Evolutionary conservation across 495 filamentous ascomycete genomes (phyloP).

Genomic region (Arthonia radiata): DNA sequence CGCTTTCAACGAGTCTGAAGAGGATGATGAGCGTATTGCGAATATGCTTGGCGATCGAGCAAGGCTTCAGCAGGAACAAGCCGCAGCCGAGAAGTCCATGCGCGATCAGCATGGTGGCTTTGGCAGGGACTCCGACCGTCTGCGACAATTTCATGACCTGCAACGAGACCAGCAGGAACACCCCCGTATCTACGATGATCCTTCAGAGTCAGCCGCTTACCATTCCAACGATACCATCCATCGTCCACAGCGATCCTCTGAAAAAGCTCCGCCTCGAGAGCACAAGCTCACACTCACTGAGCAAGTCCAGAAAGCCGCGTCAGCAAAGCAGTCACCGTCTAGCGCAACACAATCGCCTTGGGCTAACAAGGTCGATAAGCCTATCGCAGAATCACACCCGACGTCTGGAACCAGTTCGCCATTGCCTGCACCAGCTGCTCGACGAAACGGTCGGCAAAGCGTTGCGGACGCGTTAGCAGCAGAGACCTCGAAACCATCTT

Average conservation of each 20-base stretch:
- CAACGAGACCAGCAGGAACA: conserved; percentile 22
- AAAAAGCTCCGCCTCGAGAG: no score
- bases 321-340: conserved; percentile 35
- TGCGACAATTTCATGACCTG: conserved; percentile 38
- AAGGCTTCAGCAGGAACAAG: conserved; percentile 36
- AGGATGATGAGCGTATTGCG: conserved; percentile 32
- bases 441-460: conserved; percentile 58
- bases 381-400: conserved; percentile 56
- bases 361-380: conserved; percentile 31
- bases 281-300: conserved; percentile 69
- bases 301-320: conserved; percentile 61
- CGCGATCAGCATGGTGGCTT: no score
- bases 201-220: no score
- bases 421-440: conserved; percentile 64
- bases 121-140: conserved; percentile 35
- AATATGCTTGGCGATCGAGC: conserved; percentile 35
- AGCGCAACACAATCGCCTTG: conserved; percentile 28
- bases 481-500: conserved; percentile 29
- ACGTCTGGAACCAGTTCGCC: conserved; percentile 49
- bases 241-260: no score
- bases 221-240: no score
- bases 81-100: conserved; percentile 26
- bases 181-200: conserved; percentile 3
- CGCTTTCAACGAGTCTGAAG: conserved; percentile 18
- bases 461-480: conserved; percentile 57